Conservation (phyloP, 192 early-diverging fungal genomes). For the Helicostylum pulchrum region DNA sequence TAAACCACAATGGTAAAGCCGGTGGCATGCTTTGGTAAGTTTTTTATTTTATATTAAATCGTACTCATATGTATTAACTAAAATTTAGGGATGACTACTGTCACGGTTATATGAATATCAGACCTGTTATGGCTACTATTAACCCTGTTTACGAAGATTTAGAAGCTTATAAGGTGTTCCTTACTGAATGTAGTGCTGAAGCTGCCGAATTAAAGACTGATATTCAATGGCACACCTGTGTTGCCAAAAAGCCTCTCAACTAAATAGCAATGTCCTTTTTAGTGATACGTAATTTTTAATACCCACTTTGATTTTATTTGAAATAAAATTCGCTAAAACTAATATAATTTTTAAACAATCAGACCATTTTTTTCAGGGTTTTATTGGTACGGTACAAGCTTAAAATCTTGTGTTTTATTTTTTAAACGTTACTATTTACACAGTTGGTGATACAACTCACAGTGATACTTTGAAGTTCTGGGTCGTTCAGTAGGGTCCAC, state of each 20-base stretch:
- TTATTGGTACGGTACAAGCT: too few relatives aligned
- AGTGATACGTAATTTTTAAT: too few relatives aligned
- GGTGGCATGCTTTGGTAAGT: conserved; percentile 8
- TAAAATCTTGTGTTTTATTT: too few relatives aligned
- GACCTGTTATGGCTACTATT: neutral
- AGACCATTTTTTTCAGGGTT: too few relatives aligned
- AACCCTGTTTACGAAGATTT: neutral
- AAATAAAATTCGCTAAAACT: too few relatives aligned
- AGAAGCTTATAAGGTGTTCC: neutral
- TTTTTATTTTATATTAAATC: neutral
- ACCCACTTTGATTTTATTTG: too few relatives aligned
- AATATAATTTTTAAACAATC: too few relatives aligned
- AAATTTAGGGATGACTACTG: conserved; percentile 15
- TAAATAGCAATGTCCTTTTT: neutral
- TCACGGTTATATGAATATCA: conserved; percentile 1
- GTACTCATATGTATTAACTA: neutral
- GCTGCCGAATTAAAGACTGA: conserved; percentile 7
- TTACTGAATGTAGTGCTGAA: neutral
- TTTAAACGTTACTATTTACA: too few relatives aligned
- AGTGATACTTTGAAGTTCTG: too few relatives aligned
- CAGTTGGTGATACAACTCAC: too few relatives aligned
- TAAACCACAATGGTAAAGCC: neutral
- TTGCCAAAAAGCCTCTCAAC: conserved; percentile 14
- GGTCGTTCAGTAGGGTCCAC: too few relatives aligned
- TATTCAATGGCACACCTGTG: neutral